Base-by-base conservation (phyloP, 768 basidiomycete species). In the Auricularia cornea region DNA sequence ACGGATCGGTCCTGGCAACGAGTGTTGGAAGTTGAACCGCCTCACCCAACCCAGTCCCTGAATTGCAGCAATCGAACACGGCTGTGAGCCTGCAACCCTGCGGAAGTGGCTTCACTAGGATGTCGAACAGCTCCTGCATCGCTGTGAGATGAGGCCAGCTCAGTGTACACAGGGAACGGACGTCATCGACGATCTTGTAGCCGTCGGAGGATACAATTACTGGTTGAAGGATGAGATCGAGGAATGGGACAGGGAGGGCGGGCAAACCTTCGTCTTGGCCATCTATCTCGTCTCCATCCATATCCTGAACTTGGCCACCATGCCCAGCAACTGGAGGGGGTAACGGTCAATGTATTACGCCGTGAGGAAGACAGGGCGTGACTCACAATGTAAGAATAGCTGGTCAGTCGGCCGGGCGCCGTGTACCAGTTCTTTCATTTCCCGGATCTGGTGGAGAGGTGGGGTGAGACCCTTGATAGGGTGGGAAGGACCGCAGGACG, bases 21-120 rank as follows among this genome's bases (percentile, higher is more conserved):
- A n/a, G n/a, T n/a, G n/a, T n/a, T n/a, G n/a, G n/a, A n/a, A n/a
- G n/a, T n/a, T n/a, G n/a, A n/a, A n/a, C n/a, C n/a, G n/a, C n/a
- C 35, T 8, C 35, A 38, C 35, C 35, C 6, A 60, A 30, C 26
- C 26, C 38, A n/a, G 33, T 59, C 35, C 62, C 62, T 3, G 56
- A 59, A 18, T 56, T 38, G 38, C 62, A 63, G 40, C 62, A 63
- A 28, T 63, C 62, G 59, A 63, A 63, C 26, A 63, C 56, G 8
- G 62, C 62, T 4, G 57, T 59, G 38, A 63, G 62, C 3, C 62
- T 29, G 40, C 62, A 63, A 23, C 62, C 62, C 10, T 48, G 57
- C 2, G 62, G 62, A 6, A 63, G 38, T 38, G 62, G 62, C 18
- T 59, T 59, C 18, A 63, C 62, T 18, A 63, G 29, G 23, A 63